Conservation (phyloP, 257 asterid genomes). For the Penstemon newberryi region DNA sequence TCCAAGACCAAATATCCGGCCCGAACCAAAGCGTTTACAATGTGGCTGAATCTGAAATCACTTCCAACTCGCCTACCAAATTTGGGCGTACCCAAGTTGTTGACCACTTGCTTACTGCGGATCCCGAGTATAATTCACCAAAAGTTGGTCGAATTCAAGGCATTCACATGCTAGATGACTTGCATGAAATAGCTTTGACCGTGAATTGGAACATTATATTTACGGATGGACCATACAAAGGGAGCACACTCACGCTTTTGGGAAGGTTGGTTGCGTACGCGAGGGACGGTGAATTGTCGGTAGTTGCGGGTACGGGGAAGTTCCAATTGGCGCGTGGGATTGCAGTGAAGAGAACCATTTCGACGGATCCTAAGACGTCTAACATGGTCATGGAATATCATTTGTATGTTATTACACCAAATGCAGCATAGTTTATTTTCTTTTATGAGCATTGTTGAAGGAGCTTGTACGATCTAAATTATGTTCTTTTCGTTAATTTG, state of each 20-base stretch:
- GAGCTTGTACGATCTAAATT: too few relatives aligned
- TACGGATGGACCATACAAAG: slow-evolving; percentile 24
- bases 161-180: slow-evolving; percentile 31
- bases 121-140: slow-evolving; percentile 26
- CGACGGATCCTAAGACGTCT: slow-evolving; percentile 27
- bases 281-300: slow-evolving; percentile 37
- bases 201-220: slow-evolving; percentile 36
- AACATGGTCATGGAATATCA: slow-evolving; percentile 36
- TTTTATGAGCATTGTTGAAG: not conserved
- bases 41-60: slow-evolving; percentile 37
- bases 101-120: slow-evolving; percentile 38
- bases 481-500: too few relatives aligned
- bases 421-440: not conserved
- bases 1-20: slow-evolving; percentile 39
- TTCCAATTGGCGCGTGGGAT: slow-evolving; percentile 51
- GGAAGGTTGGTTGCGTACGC: slow-evolving; percentile 33
- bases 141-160: slow-evolving; percentile 48
- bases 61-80: slow-evolving; percentile 27
- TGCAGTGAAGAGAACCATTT: slow-evolving; percentile 28
- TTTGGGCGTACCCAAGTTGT: slow-evolving; percentile 36
- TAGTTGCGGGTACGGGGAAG: slow-evolving; percentile 49
- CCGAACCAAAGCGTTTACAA: slow-evolving; percentile 30
- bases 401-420: slow-evolving; percentile 20
- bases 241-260: slow-evolving; percentile 43
- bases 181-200: slow-evolving; percentile 27